A percentile compares a stretch with the other conserved stretches of the same genome.
phyloP scores from a whole-genome alignment of 345 rosid genomes.

The Theobroma cacao region DNA sequence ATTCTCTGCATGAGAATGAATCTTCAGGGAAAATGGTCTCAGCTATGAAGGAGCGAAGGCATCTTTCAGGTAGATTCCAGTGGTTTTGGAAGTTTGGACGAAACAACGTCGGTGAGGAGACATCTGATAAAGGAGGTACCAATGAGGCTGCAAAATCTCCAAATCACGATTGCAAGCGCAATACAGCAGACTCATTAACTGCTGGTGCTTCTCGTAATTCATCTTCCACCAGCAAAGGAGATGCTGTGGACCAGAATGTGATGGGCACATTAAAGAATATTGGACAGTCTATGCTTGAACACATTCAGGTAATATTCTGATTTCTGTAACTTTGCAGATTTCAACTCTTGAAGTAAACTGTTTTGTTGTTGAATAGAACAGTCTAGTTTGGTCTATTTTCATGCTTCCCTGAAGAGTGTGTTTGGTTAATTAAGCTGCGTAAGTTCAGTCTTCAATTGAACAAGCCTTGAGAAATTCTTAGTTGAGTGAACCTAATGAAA shows the following conservation, averaged over 20 bases:
- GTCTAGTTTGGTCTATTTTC: background rate
- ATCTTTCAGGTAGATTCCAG: slow-evolving; percentile 68
- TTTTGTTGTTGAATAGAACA: background rate
- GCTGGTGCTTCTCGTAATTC: slow-evolving; percentile 33
- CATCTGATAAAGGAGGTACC: slow-evolving; percentile 32
- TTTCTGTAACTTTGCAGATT: background rate
- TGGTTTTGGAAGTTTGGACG: slow-evolving; percentile 95
- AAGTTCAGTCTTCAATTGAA: background rate
- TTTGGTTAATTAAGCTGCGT: background rate
- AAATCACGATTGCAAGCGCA: slow-evolving; percentile 28
- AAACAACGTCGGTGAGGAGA: slow-evolving; percentile 45
- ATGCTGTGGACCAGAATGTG: slow-evolving; percentile 59
- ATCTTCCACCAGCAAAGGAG: slow-evolving; percentile 44
- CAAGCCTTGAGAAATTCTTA: no score
- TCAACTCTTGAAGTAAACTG: background rate
- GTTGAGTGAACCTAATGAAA: background rate
- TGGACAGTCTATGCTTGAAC: slow-evolving; percentile 92
- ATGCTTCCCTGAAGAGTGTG: background rate
- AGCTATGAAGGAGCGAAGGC: slow-evolving; percentile 47
- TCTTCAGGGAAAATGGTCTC: slow-evolving; percentile 29
- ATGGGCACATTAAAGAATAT: slow-evolving; percentile 69
- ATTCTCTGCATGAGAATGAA: slow-evolving; percentile 28
- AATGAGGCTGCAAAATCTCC: slow-evolving; percentile 35
- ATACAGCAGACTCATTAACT: slow-evolving; percentile 28
- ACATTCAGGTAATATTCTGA: slow-evolving; percentile 70